Evolutionary conservation across 2,329 filamentous ascomycete species (phyloP).

Genomic region (Monilinia polystroma): DNA sequence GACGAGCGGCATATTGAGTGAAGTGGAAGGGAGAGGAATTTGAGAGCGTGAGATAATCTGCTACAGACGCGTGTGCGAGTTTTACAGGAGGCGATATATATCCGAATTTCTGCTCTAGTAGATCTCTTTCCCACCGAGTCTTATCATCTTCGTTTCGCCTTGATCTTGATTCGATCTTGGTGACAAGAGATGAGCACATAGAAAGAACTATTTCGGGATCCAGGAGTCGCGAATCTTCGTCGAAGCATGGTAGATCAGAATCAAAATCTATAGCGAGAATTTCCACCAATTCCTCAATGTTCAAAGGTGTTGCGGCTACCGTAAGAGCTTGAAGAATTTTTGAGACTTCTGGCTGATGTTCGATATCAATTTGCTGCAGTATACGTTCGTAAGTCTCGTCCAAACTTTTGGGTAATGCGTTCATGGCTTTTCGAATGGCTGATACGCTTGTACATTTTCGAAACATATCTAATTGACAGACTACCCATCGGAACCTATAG

Average conservation of each 20-base stretch:
- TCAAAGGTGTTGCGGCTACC: constrained; percentile 29
- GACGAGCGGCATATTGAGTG: constrained; percentile 24
- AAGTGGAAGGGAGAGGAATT: constrained; percentile 28
- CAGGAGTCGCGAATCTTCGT: constrained; percentile 40
- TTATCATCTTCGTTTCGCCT: not conserved
- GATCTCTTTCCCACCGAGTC: constrained; percentile 4
- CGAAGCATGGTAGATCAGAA: constrained; percentile 34
- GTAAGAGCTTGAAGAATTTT: constrained; percentile 35
- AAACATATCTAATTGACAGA: constrained; percentile 41
- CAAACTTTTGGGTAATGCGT: constrained; percentile 39
- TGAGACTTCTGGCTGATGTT: constrained; percentile 26
- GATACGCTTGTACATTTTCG: constrained; percentile 31
- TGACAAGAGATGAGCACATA: constrained; percentile 31
- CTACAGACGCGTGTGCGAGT: constrained; percentile 33
- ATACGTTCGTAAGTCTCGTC: constrained; percentile 43
- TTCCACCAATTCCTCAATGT: constrained; percentile 37
- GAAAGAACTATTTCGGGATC: constrained; percentile 38
- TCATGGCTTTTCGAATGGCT: constrained; percentile 36
- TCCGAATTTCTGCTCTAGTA: not conserved
- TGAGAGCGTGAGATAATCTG: constrained; percentile 29
- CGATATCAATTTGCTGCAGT: constrained; percentile 33
- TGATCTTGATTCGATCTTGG: constrained; percentile 14
- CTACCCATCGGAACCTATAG: constrained; percentile 42
- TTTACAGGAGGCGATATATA: constrained; percentile 19
- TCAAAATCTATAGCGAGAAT: constrained; percentile 37